Base-by-base conservation (phyloP, 2,329 filamentous ascomycete genomes). In the Knufia petricola region DNA sequence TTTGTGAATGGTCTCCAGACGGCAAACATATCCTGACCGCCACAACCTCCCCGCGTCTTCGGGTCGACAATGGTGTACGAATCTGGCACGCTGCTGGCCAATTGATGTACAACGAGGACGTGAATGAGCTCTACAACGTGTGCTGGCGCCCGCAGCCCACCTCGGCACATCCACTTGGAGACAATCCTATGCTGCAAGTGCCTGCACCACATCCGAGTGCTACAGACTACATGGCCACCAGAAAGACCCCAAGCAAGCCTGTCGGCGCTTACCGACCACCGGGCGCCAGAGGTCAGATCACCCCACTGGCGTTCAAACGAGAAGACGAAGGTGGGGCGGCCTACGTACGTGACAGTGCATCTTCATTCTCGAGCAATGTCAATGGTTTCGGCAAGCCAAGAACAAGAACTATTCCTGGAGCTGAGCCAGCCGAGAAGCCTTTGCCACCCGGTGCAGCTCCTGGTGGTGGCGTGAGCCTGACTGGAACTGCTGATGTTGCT, bases 1-100 rank as follows among this genome's bases (percentile, higher is more conserved):
- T 95, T 54, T 98, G 92, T 72, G 83, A 92, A 64, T 98, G 92
- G 92, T 94, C 88, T 61, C 88, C 92, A 4, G 92, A 98, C 66
- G 94, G 90, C 60, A 86, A 84, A 62, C 92, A 89, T 66, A 89
- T 98, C 64, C 77, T 98, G 73, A 96, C 92, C 36, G 92, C 92
- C n/a, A 98, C 90, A 17, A 96, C 90, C 12, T 95, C 88, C 58
- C 92, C 92, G 3, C 84, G 92, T 55, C 79, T 98, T 50, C 85
- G 92, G 58, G 92, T 98, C 37, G 92, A 98, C 71, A 98, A 98
- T 61, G 92, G 90, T 52, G 78, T 98, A 58, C 89, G 89, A 64
- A 78, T 98, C 59, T 98, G 89, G 86, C 90, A 98, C 66, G 84
- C 94, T 28, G 79, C 82, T 54, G 92, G 92, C 39, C 76, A 77